phyloP scores from a whole-genome alignment of 257 asterid genomes.

The Echites panduratus region DNA sequence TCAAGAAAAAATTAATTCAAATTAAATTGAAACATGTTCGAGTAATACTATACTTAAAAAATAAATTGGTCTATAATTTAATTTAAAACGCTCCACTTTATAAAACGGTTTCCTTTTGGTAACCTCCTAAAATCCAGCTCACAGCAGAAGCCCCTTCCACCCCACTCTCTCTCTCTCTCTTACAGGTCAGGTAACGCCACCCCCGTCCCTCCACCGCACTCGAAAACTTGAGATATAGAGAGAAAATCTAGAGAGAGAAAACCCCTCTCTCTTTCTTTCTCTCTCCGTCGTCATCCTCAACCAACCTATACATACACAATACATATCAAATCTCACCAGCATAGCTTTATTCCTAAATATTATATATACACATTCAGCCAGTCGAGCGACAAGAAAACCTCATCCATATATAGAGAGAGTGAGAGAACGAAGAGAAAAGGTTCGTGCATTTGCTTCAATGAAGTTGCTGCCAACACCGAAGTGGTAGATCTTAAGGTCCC shows the following conservation, averaged over 20 bases:
- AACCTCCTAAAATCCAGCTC: conserved; percentile 14
- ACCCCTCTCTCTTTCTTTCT: neutral
- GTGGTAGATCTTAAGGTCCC: conserved; percentile 14
- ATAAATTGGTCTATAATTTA: neutral
- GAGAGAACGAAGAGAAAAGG: neutral
- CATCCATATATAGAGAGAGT: neutral
- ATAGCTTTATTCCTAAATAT: neutral
- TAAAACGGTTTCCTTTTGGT: conserved; percentile 13
- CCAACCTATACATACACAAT: neutral
- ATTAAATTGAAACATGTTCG: too few species aligned
- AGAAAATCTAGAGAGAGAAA: neutral
- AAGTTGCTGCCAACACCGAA: conserved; percentile 3
- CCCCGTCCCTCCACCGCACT: conserved; percentile 9
- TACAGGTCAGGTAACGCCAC: conserved; percentile 7
- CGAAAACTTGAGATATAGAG: conserved; percentile 8
- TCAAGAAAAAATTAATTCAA: too few species aligned
- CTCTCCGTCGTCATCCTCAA: neutral
- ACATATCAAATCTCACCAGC: neutral
- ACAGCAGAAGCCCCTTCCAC: neutral
- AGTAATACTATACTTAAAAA: too few species aligned
- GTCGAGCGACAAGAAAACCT: neutral
- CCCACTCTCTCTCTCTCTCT: neutral
- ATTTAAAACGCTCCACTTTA: neutral
- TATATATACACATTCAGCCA: neutral
- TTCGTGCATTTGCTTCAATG: conserved; percentile 11